Evolutionary conservation across 768 basidiomycete species (phyloP).

Genomic region (Tylopilus felleus): DNA sequence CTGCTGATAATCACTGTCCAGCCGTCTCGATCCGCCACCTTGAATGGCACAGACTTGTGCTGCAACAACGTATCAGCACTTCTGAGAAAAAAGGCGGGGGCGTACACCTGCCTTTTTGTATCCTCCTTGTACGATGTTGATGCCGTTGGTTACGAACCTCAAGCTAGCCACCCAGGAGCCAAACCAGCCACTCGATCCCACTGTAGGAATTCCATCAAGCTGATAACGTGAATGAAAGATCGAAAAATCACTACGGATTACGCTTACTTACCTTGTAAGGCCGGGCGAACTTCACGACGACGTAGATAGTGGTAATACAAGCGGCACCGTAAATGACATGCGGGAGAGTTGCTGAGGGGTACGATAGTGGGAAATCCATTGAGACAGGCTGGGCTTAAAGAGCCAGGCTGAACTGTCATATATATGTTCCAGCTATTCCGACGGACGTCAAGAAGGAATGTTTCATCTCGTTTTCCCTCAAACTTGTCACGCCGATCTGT

Average conservation of each 20-base stretch:
- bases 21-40: conserved; percentile 18
- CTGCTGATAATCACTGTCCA: conserved; percentile 18
- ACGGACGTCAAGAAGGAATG: too few relatives aligned
- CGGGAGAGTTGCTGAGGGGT: too few relatives aligned
- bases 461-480: too few relatives aligned
- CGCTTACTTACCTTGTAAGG: too few relatives aligned
- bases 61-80: conserved; percentile 1
- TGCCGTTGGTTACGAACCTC: conserved; percentile 10
- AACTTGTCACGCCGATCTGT: too few relatives aligned
- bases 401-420: too few relatives aligned
- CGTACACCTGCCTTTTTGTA: conserved; percentile 27
- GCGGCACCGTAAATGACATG: too few relatives aligned
- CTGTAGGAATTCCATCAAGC: conserved; percentile 29
- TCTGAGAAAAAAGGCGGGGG: too few relatives aligned
- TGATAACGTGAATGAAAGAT: not conserved
- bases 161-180: conserved; percentile 24
- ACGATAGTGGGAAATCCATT: too few relatives aligned
- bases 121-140: conserved; percentile 29
- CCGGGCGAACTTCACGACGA: not conserved
- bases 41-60: conserved; percentile 30
- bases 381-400: too few relatives aligned
- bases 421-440: too few relatives aligned
- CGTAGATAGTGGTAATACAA: not conserved
- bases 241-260: not conserved
- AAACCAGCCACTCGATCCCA: conserved; percentile 21